Base-by-base conservation (phyloP, 805 yeast genomes). In the Candida insectorum region DNA sequence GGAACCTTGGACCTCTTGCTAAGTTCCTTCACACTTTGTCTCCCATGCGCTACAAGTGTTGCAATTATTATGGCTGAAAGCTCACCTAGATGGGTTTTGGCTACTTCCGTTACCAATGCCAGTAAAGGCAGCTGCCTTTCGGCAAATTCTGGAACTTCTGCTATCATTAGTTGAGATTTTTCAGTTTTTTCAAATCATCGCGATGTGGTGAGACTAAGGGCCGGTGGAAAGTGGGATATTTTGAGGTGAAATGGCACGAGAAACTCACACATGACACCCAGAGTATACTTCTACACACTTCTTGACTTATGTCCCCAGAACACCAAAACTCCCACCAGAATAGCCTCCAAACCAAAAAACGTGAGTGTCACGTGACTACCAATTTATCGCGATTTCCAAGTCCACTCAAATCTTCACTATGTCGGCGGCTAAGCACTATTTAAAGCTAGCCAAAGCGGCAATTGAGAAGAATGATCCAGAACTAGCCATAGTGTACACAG, bases 11-110 rank as follows among this genome's bases (percentile, higher is more conserved):
- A 63, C 32, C 60, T 58, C 17, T 58, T 52, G 26, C 71, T 54
- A 15, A 88, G 45, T 30, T 84, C 87, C 16, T 54, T 56, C 2
- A 80, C 66, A 0, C 76, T 70, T 22, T 80, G 60, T 39, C 93
- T 69, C 10, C 95, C 94, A 43, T 80, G 71, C 34, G 81, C 71
- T 36, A 85, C 64, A 45, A 89, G 62, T 2, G 71, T 49, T 1
- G 84, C 71, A 12, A 80, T 69, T 11, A 89, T 65, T 4, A 63
- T 52, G 2, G 88, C 75, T 0, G 95, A 89, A 29, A 78, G 72
- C 47, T 81, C 85, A 10, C 97, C 97, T 5, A 83, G 52, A 43
- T 72, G 76, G 1, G 70, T 60, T 37, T 69, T 70, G 11, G 79
- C 64, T 11, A 81, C 47, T 18, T 73, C 65, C 1, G 79, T 68